Evolutionary conservation across 139 green algal genomes (phyloP).

Genomic region (Desmodesmus armatus): DNA sequence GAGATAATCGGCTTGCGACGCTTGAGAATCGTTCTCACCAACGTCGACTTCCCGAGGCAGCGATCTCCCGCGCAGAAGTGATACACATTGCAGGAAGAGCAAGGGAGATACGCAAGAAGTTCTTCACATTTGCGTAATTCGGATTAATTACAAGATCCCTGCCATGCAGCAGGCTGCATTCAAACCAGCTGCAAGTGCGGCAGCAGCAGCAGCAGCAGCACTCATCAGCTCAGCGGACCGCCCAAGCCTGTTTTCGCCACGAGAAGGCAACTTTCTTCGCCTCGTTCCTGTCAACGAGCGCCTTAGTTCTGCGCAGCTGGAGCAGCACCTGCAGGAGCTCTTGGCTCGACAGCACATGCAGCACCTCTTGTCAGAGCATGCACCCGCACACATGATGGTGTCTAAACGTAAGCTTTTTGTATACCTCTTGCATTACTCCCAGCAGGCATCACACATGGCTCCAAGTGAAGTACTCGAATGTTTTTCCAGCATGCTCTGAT

Average conservation of each 20-base stretch:
- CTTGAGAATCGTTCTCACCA: too few species aligned
- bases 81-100: too few species aligned
- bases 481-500: background rate
- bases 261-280: conserved; percentile 15
- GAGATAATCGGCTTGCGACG: too few species aligned
- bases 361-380: background rate
- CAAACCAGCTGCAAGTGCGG: too few species aligned
- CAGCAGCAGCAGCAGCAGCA: too few species aligned
- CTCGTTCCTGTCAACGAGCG: conserved; percentile 4
- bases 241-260: background rate
- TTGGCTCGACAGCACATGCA: conserved; percentile 1
- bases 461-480: background rate
- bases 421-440: background rate
- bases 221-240: background rate
- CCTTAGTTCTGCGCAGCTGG: background rate
- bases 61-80: too few species aligned
- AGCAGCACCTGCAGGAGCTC: conserved; percentile 1
- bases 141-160: too few species aligned
- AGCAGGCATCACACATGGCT: background rate
- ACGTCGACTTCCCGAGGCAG: too few species aligned
- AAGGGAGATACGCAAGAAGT: too few species aligned
- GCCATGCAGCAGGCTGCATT: too few species aligned
- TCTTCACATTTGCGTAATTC: too few species aligned
- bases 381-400: background rate
- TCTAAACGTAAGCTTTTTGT: background rate